Evolutionary conservation across 805 yeast species (phyloP).

Genomic region (Spathaspora passalidarum): DNA sequence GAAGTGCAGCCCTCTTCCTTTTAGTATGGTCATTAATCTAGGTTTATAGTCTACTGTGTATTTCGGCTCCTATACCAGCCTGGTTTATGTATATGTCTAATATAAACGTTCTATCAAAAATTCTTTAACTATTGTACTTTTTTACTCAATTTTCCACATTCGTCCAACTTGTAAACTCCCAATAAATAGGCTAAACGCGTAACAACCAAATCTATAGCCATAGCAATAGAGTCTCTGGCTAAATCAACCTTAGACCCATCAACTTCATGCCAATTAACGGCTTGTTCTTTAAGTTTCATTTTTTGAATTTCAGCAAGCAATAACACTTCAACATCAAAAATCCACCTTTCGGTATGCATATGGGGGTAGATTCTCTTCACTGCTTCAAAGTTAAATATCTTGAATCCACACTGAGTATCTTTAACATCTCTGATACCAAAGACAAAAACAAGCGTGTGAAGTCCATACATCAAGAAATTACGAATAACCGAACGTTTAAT

Average conservation of each 20-base stretch:
- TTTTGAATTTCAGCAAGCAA: conserved; percentile 72
- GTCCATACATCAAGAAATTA: conserved; percentile 88
- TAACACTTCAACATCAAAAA: conserved; percentile 91
- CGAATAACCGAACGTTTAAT: conserved; percentile 88
- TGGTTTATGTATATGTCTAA: background rate
- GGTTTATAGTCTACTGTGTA: background rate
- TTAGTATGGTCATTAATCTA: background rate
- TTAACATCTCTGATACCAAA: conserved; percentile 85
- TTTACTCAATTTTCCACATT: conserved; percentile 7
- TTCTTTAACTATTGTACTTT: background rate
- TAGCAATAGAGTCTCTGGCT: conserved; percentile 83
- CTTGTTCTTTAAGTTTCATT: conserved; percentile 69
- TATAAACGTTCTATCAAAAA: background rate
- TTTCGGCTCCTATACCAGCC: background rate
- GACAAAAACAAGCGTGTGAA: conserved; percentile 79
- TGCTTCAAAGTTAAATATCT: conserved; percentile 76
- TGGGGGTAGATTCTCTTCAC: conserved; percentile 69
- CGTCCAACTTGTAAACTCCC: conserved; percentile 63
- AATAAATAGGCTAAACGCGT: conserved; percentile 72
- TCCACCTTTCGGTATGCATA: conserved; percentile 98
- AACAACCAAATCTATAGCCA: conserved; percentile 92
- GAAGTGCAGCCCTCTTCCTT: background rate
- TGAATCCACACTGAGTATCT: conserved; percentile 98
- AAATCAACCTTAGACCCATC: conserved; percentile 92
- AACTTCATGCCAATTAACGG: conserved; percentile 96